Percentiles rank a stretch among this genome's conserved stretches.
Conservation (phyloP, 768 basidiomycete species). For the Asterophora lycoperdoides region DNA sequence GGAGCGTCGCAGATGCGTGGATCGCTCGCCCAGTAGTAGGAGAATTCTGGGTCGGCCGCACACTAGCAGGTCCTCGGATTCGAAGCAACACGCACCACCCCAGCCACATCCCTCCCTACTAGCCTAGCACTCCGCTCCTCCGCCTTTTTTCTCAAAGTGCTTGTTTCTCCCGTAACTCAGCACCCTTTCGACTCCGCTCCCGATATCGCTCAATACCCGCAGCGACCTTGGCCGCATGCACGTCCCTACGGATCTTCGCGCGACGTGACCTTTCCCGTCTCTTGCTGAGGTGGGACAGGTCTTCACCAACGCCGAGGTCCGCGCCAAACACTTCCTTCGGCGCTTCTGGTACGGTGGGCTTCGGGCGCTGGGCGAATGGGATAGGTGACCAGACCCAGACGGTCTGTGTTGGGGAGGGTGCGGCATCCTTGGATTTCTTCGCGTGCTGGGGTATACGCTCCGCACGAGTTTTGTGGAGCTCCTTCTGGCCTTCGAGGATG, state of each 20-base stretch:
- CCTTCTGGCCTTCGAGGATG: slow-evolving; percentile 36
- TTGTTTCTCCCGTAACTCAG: background rate
- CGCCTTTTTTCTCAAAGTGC: background rate
- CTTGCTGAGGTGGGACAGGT: slow-evolving; percentile 55
- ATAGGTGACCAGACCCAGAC: slow-evolving; percentile 39
- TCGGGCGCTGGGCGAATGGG: slow-evolving; percentile 1
- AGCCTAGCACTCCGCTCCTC: no score
- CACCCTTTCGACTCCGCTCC: background rate
- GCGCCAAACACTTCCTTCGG: slow-evolving; percentile 22
- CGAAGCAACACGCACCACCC: no score
- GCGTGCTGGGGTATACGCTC: slow-evolving; percentile 23
- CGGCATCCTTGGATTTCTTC: slow-evolving; percentile 16
- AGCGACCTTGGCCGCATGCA: slow-evolving; percentile 32
- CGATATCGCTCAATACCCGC: slow-evolving; percentile 18
- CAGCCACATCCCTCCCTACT: no score
- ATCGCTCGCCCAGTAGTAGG: no score
- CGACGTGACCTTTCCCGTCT: slow-evolving; percentile 45
- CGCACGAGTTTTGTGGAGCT: slow-evolving; percentile 40
- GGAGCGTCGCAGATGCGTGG: no score
- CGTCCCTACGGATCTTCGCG: slow-evolving; percentile 41
- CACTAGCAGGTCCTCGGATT: no score
- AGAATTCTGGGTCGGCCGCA: no score
- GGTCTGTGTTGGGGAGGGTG: slow-evolving; percentile 23
- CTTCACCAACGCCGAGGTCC: slow-evolving; percentile 45
- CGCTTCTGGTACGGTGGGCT: background rate